Conservation (phyloP, 768 basidiomycete genomes). For the Mycena pura region DNA sequence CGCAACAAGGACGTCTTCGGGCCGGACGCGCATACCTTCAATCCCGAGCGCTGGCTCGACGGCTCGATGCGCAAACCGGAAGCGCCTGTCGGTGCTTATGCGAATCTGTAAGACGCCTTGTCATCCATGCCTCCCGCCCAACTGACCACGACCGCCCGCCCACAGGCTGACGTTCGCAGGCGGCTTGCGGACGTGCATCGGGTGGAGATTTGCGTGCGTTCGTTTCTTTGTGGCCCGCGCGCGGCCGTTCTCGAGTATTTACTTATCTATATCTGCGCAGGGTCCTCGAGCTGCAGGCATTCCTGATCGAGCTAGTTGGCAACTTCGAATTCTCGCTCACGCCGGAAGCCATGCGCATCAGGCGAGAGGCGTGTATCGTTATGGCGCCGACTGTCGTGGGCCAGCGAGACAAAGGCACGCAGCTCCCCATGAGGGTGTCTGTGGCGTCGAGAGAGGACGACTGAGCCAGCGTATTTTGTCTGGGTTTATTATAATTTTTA, state of each 20-base stretch:
- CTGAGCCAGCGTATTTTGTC: not conserved
- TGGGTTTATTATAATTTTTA: not conserved
- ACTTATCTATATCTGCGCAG: constrained; percentile 24
- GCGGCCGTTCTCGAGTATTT: not conserved
- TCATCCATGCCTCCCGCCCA: too few relatives aligned
- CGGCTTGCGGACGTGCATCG: constrained; percentile 34
- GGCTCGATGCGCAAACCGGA: constrained; percentile 31
- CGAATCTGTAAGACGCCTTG: constrained; percentile 46
- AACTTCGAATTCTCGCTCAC: constrained; percentile 60
- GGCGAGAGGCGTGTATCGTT: constrained; percentile 47
- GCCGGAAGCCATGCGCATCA: constrained; percentile 40
- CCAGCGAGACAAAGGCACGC: constrained; percentile 47
- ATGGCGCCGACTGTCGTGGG: constrained; percentile 53
- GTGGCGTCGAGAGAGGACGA: constrained; percentile 36
- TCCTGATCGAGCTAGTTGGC: constrained; percentile 60
- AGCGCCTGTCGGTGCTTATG: constrained; percentile 38
- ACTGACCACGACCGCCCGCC: not conserved
- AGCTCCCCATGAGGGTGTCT: constrained; percentile 47
- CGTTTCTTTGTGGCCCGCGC: not conserved
- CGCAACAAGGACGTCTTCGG: constrained; percentile 48
- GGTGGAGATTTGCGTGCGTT: constrained; percentile 38
- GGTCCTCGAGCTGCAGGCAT: constrained; percentile 61
- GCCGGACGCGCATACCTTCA: constrained; percentile 46
- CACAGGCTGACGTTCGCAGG: constrained; percentile 35
- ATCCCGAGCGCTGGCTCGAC: constrained; percentile 49